Evolutionary conservation across 192 early-diverging fungal genomes (phyloP).

Genomic region (Coemansia sp.): DNA sequence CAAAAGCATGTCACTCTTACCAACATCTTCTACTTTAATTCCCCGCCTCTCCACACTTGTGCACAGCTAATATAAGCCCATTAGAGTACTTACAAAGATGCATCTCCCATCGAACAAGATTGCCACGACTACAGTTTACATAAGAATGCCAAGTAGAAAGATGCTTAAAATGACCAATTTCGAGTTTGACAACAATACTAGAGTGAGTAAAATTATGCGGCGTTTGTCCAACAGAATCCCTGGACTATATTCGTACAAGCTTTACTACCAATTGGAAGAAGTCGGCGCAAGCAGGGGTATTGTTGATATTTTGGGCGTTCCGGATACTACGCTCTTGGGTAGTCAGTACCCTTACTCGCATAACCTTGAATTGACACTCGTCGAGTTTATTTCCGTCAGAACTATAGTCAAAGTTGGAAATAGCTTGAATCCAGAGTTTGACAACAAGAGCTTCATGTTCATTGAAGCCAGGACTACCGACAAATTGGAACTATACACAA

Average conservation of each 20-base stretch:
- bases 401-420: background rate
- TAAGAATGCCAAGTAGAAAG: background rate
- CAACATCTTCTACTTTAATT: background rate
- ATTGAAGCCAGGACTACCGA: background rate
- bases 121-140: background rate
- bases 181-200: background rate
- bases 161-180: background rate
- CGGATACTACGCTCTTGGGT: background rate
- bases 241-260: background rate
- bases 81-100: background rate
- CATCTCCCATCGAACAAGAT: background rate
- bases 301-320: background rate
- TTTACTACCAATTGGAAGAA: background rate
- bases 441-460: background rate
- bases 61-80: background rate
- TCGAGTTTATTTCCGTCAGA: background rate
- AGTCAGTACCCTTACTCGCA: background rate
- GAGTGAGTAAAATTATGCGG: background rate
- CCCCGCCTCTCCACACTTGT: background rate
- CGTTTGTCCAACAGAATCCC: background rate
- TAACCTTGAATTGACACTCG: background rate
- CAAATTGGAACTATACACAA: background rate
- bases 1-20: background rate
- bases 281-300: background rate
- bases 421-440: background rate